Conservation (phyloP, 23 red algal species). For the Gracilaria domingensis region DNA sequence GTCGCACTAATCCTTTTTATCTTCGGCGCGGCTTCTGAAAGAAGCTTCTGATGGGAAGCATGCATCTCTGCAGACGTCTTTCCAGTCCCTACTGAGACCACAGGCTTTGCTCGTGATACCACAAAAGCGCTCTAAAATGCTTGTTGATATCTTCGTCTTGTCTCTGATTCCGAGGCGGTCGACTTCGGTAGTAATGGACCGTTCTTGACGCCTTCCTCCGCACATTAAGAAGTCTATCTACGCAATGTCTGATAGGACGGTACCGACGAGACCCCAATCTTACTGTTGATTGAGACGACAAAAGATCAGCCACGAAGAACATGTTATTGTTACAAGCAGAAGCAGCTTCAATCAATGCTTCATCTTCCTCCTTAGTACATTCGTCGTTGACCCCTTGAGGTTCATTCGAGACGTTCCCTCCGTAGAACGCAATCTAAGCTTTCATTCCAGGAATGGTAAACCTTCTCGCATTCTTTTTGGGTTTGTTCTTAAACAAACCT, state of each 20-base stretch:
- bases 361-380: conserved; percentile 69
- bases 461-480: conserved; percentile 35
- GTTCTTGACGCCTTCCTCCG: conserved; percentile 5
- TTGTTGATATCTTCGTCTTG: neutral
- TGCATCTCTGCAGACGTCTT: neutral
- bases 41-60: conserved; percentile 22
- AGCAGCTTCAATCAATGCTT: conserved; percentile 16
- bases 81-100: neutral
- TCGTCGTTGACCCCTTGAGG: conserved; percentile 31
- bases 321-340: conserved; percentile 48
- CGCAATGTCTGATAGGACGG: conserved; percentile 9
- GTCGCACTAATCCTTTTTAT: conserved; percentile 11
- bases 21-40: conserved; percentile 7
- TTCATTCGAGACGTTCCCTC: conserved; percentile 19
- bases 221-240: conserved; percentile 22
- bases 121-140: neutral
- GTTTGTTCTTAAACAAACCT: conserved; percentile 36
- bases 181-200: conserved; percentile 21
- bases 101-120: conserved; percentile 3
- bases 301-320: conserved; percentile 54
- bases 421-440: conserved; percentile 11
- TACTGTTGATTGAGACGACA: conserved; percentile 30
- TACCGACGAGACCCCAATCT: conserved; percentile 40
- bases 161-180: neutral
- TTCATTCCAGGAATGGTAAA: conserved; percentile 7